A percentile compares a stretch with the other conserved stretches of the same genome.
Evolutionary conservation across 768 basidiomycete species (phyloP).

Genomic region (Lyophyllum decastes): DNA sequence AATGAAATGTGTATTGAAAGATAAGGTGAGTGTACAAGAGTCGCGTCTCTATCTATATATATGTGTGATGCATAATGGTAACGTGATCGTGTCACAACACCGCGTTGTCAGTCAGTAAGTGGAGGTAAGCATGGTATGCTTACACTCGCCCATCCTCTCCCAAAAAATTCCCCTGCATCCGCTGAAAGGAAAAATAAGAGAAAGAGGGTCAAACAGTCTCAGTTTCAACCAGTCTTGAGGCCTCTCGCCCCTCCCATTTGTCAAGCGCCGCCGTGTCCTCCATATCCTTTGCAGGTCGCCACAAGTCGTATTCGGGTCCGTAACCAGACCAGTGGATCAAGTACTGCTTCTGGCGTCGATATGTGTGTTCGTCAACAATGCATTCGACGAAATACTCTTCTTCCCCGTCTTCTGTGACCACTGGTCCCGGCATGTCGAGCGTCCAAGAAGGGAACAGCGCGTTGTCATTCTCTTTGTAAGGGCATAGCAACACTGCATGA

Average conservation of each 20-base stretch:
- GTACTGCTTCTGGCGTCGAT: background rate
- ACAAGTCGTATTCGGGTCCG: background rate
- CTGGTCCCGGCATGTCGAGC: background rate
- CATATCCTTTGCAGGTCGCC: background rate
- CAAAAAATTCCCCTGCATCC: background rate
- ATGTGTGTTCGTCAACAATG: background rate
- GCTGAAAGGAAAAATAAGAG: too few relatives aligned
- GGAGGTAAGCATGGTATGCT: background rate
- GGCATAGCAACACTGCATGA: background rate
- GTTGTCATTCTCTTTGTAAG: background rate
- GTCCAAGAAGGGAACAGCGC: background rate
- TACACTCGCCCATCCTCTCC: background rate
- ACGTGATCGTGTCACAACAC: background rate
- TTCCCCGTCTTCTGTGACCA: background rate
- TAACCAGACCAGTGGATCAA: background rate
- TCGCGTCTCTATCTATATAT: background rate
- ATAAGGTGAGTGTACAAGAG: background rate
- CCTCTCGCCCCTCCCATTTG: background rate
- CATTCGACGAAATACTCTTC: background rate
- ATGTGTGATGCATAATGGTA: background rate
- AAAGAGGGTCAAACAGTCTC: too few relatives aligned
- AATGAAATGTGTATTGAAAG: background rate
- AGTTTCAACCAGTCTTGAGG: too few relatives aligned
- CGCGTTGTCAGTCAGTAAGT: background rate
- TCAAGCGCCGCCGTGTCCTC: background rate